Conservation (phyloP, 305 asterid genomes). For the Fraxinus angustifolia region DNA sequence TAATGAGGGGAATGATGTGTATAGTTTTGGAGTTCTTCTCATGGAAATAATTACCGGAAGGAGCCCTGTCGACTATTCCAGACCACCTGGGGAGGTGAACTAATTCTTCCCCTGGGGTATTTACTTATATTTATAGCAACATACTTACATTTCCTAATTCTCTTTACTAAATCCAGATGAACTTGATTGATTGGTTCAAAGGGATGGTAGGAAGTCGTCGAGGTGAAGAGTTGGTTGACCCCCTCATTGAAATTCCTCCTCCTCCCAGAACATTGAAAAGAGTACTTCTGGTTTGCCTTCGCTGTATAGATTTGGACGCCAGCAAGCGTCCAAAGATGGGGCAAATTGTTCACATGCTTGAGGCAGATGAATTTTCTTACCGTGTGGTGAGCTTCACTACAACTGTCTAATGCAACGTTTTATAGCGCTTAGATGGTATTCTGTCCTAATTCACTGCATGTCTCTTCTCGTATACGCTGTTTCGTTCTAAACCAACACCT, state of each 20-base stretch:
- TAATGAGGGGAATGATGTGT: slow-evolving; percentile 83
- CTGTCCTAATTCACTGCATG: neutral
- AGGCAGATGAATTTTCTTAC: slow-evolving; percentile 85
- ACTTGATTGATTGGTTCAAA: slow-evolving; percentile 94
- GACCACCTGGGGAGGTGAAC: slow-evolving; percentile 84
- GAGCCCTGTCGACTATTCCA: slow-evolving; percentile 87
- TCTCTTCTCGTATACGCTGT: neutral
- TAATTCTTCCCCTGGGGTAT: neutral
- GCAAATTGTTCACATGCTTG: slow-evolving; percentile 94
- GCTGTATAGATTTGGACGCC: slow-evolving; percentile 86
- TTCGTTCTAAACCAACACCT: neutral
- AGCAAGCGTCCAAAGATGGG: slow-evolving; percentile 98
- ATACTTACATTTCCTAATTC: neutral
- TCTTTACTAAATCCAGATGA: slow-evolving; percentile 55
- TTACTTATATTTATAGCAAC: neutral
- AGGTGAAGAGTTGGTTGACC: slow-evolving; percentile 77
- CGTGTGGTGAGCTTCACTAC: slow-evolving; percentile 55
- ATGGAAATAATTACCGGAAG: slow-evolving; percentile 90
- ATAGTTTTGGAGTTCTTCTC: slow-evolving; percentile 89
- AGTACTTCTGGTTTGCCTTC: slow-evolving; percentile 72
- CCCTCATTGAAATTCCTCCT: slow-evolving; percentile 66
- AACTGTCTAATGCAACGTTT: neutral
- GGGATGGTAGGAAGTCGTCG: slow-evolving; percentile 80
- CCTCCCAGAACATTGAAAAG: slow-evolving; percentile 78
- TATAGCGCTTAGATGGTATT: neutral